Conservation (phyloP, 208 protist species). For the Leishmania amazonensis region DNA sequence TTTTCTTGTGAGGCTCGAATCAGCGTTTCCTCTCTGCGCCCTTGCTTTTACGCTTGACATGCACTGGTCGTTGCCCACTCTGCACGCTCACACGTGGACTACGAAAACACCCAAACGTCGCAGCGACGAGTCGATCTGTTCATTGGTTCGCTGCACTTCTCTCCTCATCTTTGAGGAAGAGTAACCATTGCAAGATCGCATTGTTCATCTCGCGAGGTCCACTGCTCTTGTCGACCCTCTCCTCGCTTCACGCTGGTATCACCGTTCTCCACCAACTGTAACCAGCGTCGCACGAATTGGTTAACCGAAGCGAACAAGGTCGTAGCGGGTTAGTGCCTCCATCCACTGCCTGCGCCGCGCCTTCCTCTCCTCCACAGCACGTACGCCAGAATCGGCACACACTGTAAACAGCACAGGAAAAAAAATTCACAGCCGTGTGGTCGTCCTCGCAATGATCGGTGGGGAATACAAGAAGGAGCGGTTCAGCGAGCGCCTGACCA, state of each 20-base stretch:
- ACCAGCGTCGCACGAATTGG: background rate
- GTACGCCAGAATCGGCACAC: background rate
- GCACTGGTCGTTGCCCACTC: background rate
- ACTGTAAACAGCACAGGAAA: background rate
- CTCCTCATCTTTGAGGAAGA: background rate
- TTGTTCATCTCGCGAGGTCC: background rate
- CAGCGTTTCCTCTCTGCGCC: background rate
- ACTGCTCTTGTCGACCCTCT: background rate
- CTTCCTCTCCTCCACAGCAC: background rate
- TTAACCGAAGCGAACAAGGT: background rate
- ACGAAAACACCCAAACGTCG: too few species aligned
- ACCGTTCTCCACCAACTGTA: background rate
- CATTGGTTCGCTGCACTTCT: constrained; percentile 17
- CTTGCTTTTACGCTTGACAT: background rate
- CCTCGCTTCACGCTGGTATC: background rate
- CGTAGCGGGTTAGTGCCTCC: background rate
- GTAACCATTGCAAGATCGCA: background rate
- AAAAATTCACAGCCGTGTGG: background rate
- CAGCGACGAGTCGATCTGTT: background rate
- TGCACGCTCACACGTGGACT: background rate
- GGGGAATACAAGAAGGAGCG: constrained; percentile 91
- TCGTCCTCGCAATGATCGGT: constrained; percentile 64
- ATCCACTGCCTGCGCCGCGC: background rate
- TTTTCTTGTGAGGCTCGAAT: background rate
- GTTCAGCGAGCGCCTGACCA: constrained; percentile 77